Conservation (phyloP, 441 rosid genomes). For the Flueggea neowawraea region DNA sequence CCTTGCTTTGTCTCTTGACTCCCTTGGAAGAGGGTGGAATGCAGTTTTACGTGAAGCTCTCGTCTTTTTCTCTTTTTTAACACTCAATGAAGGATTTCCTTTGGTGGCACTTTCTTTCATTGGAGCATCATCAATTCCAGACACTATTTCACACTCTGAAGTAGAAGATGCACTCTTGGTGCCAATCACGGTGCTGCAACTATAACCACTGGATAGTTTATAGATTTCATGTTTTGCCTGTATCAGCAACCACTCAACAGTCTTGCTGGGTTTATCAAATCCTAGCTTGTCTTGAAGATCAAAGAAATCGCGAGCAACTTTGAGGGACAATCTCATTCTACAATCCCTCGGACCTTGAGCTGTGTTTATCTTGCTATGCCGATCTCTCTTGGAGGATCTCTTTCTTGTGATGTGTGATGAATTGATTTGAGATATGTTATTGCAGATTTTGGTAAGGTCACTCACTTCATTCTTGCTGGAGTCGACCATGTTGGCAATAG, state of each 20-base stretch:
- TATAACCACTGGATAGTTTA: conserved; percentile 26
- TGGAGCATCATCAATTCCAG: conserved; percentile 18
- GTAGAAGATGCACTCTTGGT: conserved; percentile 36
- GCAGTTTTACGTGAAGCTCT: conserved; percentile 32
- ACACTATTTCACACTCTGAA: conserved; percentile 37
- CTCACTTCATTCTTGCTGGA: conserved; percentile 20
- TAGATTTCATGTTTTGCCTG: conserved; percentile 58
- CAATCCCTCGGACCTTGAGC: conserved; percentile 87
- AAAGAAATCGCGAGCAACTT: conserved; percentile 74
- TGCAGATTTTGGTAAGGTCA: conserved; percentile 3
- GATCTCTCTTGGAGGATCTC: conserved; percentile 57
- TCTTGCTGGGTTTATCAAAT: conserved; percentile 82
- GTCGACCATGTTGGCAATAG: conserved; percentile 27
- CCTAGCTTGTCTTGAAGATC: conserved; percentile 85
- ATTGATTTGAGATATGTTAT: background rate
- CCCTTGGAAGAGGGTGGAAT: conserved; percentile 39
- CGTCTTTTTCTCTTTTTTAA: conserved; percentile 27
- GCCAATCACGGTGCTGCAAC: conserved; percentile 13
- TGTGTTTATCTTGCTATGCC: conserved; percentile 89
- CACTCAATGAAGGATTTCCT: conserved; percentile 7
- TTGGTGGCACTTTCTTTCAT: conserved; percentile 8
- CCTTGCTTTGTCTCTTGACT: conserved; percentile 67
- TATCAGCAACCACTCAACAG: conserved; percentile 84
- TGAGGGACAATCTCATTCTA: conserved; percentile 85
- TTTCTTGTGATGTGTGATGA: conserved; percentile 22